A percentile compares a stretch with the other conserved stretches of the same genome.
phyloP scores from a whole-genome alignment of 352 stramenopile genomes.

The Phytophthora brassicae region DNA sequence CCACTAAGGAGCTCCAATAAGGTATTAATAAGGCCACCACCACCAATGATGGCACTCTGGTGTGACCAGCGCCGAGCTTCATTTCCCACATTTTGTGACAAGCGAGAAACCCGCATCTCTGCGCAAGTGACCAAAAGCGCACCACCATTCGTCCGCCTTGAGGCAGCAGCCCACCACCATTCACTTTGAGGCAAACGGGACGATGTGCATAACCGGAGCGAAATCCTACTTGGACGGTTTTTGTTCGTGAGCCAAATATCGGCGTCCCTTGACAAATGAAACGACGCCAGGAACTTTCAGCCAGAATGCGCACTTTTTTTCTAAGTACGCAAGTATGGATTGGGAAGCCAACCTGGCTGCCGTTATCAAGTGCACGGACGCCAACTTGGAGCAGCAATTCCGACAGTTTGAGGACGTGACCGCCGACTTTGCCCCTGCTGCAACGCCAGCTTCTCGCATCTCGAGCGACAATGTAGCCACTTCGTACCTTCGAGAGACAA shows the following conservation, averaged over 20 bases:
- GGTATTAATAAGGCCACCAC: too few species aligned
- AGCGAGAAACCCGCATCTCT: conserved; percentile 8
- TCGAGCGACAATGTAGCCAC: conserved; percentile 31
- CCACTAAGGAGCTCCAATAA: background rate
- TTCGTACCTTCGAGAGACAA: conserved; percentile 42
- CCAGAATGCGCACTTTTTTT: background rate
- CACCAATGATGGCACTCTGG: too few species aligned
- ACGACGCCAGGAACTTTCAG: conserved; percentile 35
- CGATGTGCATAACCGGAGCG: background rate
- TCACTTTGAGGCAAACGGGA: background rate
- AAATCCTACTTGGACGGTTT: background rate
- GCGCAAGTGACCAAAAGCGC: conserved; percentile 1
- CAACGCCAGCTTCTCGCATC: background rate
- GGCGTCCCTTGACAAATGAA: conserved; percentile 19
- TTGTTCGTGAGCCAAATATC: conserved; percentile 15
- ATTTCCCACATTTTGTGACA: conserved; percentile 22
- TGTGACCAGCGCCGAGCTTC: background rate
- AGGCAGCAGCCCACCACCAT: background rate
- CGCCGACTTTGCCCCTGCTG: conserved; percentile 17
- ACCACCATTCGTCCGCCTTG: background rate
- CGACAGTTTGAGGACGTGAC: conserved; percentile 56
- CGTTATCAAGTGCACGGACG: conserved; percentile 84
- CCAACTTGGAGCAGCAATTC: conserved; percentile 77
- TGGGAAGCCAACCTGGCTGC: conserved; percentile 77
- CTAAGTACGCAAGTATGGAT: conserved; percentile 43